phyloP scores from a whole-genome alignment of 306 rosid genomes.

The Myrica gale region DNA sequence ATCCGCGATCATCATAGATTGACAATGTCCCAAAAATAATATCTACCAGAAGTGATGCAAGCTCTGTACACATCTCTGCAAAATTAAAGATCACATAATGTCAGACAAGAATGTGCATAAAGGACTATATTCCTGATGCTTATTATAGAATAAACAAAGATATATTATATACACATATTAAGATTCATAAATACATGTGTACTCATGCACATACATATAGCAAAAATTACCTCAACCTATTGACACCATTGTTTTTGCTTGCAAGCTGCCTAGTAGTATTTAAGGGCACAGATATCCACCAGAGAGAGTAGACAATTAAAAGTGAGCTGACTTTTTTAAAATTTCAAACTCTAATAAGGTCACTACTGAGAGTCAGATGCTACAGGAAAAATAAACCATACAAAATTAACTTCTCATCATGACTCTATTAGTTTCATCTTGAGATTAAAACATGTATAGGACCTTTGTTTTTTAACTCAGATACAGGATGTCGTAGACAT shows the following conservation, averaged over 20 bases:
- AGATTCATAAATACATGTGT: neutral
- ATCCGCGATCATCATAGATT: slow-evolving; percentile 74
- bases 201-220: neutral
- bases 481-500: neutral
- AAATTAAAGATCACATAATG: slow-evolving; percentile 19
- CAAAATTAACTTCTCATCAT: neutral
- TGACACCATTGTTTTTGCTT: neutral
- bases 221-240: neutral
- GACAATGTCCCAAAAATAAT: slow-evolving; percentile 58
- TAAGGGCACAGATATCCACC: neutral
- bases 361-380: neutral
- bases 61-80: slow-evolving; percentile 67
- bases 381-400: neutral
- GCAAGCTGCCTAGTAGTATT: neutral
- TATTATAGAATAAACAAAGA: neutral
- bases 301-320: neutral
- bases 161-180: neutral
- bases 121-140: neutral
- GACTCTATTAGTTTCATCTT: too few species aligned
- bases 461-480: too few species aligned
- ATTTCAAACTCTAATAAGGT: neutral
- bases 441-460: too few species aligned
- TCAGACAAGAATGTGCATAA: slow-evolving; percentile 1
- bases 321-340: neutral
- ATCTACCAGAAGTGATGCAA: slow-evolving; percentile 58